Conservation (phyloP, 108 stramenopile species). For the Skeletonema menzelii region DNA sequence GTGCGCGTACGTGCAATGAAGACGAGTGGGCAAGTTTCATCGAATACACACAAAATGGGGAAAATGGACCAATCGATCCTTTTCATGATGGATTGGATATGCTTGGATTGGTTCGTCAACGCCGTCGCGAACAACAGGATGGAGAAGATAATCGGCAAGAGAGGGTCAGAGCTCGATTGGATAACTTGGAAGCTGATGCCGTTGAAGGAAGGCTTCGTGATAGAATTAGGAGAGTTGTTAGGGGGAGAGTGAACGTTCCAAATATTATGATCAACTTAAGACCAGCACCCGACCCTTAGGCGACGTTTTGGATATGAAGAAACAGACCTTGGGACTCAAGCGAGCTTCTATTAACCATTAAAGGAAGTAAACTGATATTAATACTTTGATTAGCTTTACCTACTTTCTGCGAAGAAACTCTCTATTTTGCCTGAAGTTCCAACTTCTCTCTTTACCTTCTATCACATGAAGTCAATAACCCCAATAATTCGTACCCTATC, state of each 20-base stretch:
- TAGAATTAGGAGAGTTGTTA: background rate
- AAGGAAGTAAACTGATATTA: background rate
- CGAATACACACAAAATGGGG: background rate
- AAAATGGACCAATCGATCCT: background rate
- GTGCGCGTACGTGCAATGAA: conserved; percentile 22
- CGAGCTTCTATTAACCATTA: too few relatives aligned
- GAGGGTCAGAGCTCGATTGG: background rate
- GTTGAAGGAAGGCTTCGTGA: background rate
- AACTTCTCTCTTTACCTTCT: background rate
- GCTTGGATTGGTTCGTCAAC: background rate
- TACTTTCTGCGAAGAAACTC: background rate
- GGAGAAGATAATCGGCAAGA: background rate
- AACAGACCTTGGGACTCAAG: too few relatives aligned
- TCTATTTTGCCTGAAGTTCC: background rate
- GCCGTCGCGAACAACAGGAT: background rate
- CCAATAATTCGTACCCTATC: background rate
- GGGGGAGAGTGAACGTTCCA: too few relatives aligned
- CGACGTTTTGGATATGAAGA: too few relatives aligned
- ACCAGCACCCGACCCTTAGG: too few relatives aligned
- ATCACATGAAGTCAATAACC: background rate
- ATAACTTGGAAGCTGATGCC: background rate
- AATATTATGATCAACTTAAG: too few relatives aligned
- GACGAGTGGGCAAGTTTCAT: conserved; percentile 14
- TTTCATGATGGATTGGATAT: background rate
- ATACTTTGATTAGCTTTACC: background rate